phyloP scores from a whole-genome alignment of 257 asterid genomes.

The Petrea volubilis region DNA sequence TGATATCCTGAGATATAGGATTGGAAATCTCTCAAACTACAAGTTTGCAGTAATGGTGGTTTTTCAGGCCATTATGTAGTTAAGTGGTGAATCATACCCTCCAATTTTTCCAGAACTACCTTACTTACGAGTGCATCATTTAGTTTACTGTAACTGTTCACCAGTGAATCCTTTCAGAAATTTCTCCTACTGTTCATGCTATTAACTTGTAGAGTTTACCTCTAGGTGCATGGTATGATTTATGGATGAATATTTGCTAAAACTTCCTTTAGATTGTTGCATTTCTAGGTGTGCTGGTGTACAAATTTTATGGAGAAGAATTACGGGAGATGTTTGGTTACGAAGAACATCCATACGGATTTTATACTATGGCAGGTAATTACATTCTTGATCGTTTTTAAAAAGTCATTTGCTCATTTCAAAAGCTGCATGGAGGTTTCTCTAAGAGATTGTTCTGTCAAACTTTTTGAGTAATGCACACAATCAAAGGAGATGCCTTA shows the following conservation, averaged over 20 bases:
- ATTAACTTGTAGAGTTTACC: conserved; percentile 7
- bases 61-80: not conserved
- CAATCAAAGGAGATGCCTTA: conserved; percentile 2
- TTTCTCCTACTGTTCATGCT: not conserved
- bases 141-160: not conserved
- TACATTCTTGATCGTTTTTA: conserved; percentile 14
- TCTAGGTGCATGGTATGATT: not conserved
- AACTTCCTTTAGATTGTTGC: conserved; percentile 81
- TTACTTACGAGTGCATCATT: not conserved
- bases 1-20: not conserved
- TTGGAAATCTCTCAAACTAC: not conserved
- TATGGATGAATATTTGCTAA: conserved; percentile 27
- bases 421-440: not conserved
- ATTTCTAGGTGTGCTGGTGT: conserved; percentile 88
- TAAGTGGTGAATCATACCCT: not conserved
- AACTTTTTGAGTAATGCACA: not conserved
- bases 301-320: conserved; percentile 94
- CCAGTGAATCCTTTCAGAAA: not conserved
- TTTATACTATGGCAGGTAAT: conserved; percentile 95
- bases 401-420: not conserved
- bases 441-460: not conserved
- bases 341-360: conserved; percentile 97
- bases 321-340: conserved; percentile 98
- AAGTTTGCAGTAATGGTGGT: not conserved
- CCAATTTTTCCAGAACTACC: not conserved